These are phyloP conservation scores for Stagonosporopsis chrysanthemi DNA, from an alignment of 2,329 filamentous ascomycete species.

Conservation along the genomic window DNA sequence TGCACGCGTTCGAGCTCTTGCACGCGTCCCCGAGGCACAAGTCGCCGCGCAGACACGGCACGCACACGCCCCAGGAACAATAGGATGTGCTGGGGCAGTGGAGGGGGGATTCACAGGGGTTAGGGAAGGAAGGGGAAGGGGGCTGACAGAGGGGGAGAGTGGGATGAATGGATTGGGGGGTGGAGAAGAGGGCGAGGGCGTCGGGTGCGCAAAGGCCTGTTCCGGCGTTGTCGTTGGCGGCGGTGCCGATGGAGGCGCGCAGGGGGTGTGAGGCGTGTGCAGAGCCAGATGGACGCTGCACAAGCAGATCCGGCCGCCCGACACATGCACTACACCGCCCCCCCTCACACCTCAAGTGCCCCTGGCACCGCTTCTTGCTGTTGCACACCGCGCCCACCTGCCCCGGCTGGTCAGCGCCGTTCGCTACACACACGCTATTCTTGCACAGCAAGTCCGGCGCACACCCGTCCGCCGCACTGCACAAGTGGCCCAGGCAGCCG, in stretches of 20 bases:
- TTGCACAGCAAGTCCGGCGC: conserved; percentile 39
- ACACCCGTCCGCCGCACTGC: conserved; percentile 40
- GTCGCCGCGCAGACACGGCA: neutral
- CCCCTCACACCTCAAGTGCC: conserved; percentile 33
- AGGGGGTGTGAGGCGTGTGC: too few relatives aligned
- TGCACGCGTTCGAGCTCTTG: conserved; percentile 39
- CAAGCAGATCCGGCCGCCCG: neutral
- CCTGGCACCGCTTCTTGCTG: conserved; percentile 38
- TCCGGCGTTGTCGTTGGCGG: too few relatives aligned
- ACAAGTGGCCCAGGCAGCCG: conserved; percentile 43
- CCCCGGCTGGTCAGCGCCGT: conserved; percentile 33
- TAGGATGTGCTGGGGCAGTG: neutral
- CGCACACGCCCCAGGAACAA: conserved; percentile 7
- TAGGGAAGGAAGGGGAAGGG: neutral
- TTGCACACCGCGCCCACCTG: conserved; percentile 36
- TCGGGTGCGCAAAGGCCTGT: neutral
- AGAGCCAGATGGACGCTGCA: too few relatives aligned
- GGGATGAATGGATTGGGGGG: neutral
- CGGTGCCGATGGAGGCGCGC: neutral
- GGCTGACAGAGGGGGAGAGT: neutral
- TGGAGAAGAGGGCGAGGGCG: neutral
- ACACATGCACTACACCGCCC: conserved; percentile 36
- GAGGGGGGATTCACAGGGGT: neutral
- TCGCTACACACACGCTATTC: conserved; percentile 40
- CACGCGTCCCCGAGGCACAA: conserved; percentile 23